A percentile compares a stretch with the other conserved stretches of the same genome.
phyloP scores from a whole-genome alignment of 495 filamentous ascomycete genomes.

The Xylaria acuta region DNA sequence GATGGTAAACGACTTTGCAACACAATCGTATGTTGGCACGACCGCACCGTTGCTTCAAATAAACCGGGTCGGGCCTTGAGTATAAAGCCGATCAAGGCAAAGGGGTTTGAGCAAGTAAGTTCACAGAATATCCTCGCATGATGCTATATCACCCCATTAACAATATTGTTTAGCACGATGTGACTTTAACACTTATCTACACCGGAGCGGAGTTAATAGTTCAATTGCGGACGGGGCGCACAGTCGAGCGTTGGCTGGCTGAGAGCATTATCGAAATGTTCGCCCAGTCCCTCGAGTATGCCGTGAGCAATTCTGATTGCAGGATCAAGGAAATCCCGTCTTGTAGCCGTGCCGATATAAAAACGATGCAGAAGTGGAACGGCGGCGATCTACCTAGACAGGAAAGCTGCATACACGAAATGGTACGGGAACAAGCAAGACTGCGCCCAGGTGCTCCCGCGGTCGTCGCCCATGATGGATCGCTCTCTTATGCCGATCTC shows the following conservation, averaged over 20 bases:
- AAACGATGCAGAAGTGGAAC: constrained; percentile 12
- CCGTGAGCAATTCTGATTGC: background rate
- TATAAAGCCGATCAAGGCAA: constrained; percentile 5
- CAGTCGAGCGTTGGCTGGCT: constrained; percentile 1
- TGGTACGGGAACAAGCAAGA: constrained; percentile 11
- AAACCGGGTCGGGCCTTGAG: background rate
- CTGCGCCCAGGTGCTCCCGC: constrained; percentile 4
- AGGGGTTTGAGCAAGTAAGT: constrained; percentile 8
- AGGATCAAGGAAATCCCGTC: constrained; percentile 11
- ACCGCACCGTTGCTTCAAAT: background rate
- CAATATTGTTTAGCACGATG: constrained; percentile 1
- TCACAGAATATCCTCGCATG: background rate
- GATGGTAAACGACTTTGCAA: background rate
- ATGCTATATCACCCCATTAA: background rate
- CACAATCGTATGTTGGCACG: constrained; percentile 4
- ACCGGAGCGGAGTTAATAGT: background rate
- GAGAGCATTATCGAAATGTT: constrained; percentile 10
- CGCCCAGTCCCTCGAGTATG: constrained; percentile 16
- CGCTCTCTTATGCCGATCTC: constrained; percentile 6
- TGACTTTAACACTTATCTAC: background rate
- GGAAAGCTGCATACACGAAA: constrained; percentile 20
- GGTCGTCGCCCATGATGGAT: constrained; percentile 21
- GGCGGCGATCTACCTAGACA: constrained; percentile 7
- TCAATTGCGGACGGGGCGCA: constrained; percentile 1
- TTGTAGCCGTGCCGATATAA: constrained; percentile 3